Evolutionary conservation across 2,329 filamentous ascomycete genomes (phyloP).

Genomic region (Tolypocladium endophyticum): DNA sequence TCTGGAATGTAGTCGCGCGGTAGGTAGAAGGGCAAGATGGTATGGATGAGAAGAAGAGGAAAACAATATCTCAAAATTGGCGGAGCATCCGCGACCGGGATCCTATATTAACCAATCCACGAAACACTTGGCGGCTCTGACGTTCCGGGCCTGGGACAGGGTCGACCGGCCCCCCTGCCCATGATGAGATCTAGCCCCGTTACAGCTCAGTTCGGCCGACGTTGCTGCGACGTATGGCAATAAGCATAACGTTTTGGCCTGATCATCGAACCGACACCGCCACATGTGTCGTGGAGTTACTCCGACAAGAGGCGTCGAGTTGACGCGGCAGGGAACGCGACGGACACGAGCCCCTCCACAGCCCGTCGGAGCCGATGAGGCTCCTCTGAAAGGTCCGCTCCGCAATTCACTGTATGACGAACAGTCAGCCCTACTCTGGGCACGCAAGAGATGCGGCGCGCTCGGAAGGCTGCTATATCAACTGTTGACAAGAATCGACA

Average conservation of each 20-base stretch:
- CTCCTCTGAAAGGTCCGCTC: neutral
- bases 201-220: conserved; percentile 11
- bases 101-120: conserved; percentile 5
- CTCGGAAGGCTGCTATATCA: neutral
- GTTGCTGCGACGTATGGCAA: conserved; percentile 8
- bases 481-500: neutral
- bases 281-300: neutral
- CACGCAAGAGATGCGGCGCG: neutral
- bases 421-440: neutral
- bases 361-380: neutral
- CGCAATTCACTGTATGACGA: neutral
- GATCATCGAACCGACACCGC: conserved; percentile 5
- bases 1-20: neutral
- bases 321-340: neutral
- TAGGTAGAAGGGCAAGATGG: neutral
- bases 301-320: neutral
- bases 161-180: conserved; percentile 5
- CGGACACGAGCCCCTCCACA: neutral
- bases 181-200: conserved; percentile 16
- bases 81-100: neutral
- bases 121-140: conserved; percentile 9
- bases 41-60: conserved; percentile 5
- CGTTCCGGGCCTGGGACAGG: conserved; percentile 9
- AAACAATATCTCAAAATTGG: neutral
- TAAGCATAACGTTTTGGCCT: conserved; percentile 12